Evolutionary conservation across 2,329 filamentous ascomycete genomes (phyloP).

Genomic region (Calonectria multiphialidica): DNA sequence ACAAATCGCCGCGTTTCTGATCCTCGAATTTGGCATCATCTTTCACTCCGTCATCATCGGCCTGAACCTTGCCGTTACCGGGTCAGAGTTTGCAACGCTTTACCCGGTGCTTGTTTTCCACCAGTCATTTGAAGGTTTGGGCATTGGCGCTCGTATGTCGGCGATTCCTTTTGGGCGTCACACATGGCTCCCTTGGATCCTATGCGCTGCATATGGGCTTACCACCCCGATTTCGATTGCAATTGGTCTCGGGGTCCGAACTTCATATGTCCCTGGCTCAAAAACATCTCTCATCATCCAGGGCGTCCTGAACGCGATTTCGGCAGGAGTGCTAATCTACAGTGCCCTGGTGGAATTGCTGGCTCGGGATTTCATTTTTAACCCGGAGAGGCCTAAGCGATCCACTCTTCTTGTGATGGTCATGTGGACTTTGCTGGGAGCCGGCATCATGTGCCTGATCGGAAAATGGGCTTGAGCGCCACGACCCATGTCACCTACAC

Average conservation of each 20-base stretch:
- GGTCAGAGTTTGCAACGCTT: no score
- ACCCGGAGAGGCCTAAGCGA: neutral
- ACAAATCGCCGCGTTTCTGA: no score
- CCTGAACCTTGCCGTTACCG: no score
- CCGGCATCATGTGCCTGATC: neutral
- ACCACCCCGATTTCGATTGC: neutral
- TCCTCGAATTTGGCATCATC: no score
- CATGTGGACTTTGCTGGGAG: neutral
- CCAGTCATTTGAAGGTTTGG: no score
- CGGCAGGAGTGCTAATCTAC: neutral
- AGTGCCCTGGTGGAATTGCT: neutral
- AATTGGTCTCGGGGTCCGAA: neutral
- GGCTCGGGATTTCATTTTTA: neutral
- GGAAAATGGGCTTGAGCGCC: neutral
- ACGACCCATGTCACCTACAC: no score
- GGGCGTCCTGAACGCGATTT: neutral
- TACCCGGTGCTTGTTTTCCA: no score
- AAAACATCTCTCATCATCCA: neutral
- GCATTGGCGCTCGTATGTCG: no score
- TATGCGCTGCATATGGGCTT: neutral
- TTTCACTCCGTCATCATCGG: no score
- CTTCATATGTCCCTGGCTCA: neutral
- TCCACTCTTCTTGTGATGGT: neutral
- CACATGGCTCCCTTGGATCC: neutral
- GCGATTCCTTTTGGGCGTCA: neutral